A percentile compares a stretch with the other conserved stretches of the same genome.
Evolutionary conservation across 306 rosid genomes (phyloP).

Genomic region (Purshia tridentata): DNA sequence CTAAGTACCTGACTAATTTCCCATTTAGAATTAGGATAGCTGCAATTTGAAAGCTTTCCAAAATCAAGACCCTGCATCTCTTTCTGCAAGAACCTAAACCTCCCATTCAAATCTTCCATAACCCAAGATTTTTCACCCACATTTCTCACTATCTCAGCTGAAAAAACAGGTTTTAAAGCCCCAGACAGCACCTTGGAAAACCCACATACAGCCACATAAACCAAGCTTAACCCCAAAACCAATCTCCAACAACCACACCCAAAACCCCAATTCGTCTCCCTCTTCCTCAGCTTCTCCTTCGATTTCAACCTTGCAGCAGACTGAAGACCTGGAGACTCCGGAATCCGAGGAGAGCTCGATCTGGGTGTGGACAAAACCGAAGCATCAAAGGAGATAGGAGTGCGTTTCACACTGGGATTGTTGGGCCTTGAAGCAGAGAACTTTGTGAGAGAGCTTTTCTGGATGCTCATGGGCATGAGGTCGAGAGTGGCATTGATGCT

Average conservation of each 20-base stretch:
- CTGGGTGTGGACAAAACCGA: constrained; percentile 53
- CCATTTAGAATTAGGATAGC: constrained; percentile 45
- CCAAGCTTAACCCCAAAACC: constrained; percentile 39
- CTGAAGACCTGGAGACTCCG: constrained; percentile 30
- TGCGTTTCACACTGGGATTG: constrained; percentile 24
- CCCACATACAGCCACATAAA: constrained; percentile 38
- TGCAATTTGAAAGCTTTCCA: constrained; percentile 65
- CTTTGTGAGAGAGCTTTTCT: constrained; percentile 61
- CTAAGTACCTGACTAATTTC: constrained; percentile 62
- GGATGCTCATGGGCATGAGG: constrained; percentile 60
- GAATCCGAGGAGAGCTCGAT: constrained; percentile 19
- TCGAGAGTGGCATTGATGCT: constrained; percentile 91
- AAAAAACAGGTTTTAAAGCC: constrained; percentile 40
- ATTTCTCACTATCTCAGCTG: constrained; percentile 44
- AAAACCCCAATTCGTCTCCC: constrained; percentile 23
- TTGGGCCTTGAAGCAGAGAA: constrained; percentile 47
- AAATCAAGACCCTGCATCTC: constrained; percentile 43
- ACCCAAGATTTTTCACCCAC: constrained; percentile 45
- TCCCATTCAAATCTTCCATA: constrained; percentile 57
- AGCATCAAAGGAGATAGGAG: constrained; percentile 62
- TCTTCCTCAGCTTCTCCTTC: constrained; percentile 12
- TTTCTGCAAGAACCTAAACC: constrained; percentile 58
- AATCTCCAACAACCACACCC: constrained; percentile 26
- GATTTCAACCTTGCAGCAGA: constrained; percentile 34
- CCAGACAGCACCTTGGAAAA: constrained; percentile 35